phyloP scores from a whole-genome alignment of 345 rosid species.

The Populus davidiana region DNA sequence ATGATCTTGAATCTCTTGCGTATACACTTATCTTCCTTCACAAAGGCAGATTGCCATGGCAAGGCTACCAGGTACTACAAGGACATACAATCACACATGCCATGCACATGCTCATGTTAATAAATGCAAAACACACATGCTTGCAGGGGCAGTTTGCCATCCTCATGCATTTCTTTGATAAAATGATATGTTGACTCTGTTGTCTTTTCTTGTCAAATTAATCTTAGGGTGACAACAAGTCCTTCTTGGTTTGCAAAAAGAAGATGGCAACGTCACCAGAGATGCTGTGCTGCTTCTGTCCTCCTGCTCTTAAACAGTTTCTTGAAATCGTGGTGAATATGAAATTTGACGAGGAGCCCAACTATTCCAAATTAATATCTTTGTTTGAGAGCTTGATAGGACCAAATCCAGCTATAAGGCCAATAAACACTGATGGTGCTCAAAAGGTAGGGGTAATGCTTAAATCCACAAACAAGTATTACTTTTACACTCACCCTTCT shows the following conservation, averaged over 20 bases:
- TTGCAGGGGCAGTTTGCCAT: background rate
- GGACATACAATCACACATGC: background rate
- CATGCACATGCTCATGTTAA: background rate
- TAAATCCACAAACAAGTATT: background rate
- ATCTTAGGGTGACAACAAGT: conserved; percentile 31
- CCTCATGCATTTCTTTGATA: background rate
- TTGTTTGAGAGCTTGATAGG: conserved; percentile 31
- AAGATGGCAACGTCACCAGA: conserved; percentile 38
- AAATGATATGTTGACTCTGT: background rate
- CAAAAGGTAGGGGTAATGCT: conserved; percentile 21
- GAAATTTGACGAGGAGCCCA: conserved; percentile 38
- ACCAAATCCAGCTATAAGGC: conserved; percentile 38
- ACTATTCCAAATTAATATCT: conserved; percentile 30
- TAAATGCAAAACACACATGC: background rate
- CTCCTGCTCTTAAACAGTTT: conserved; percentile 30
- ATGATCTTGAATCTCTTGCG: conserved; percentile 37
- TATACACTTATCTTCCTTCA: conserved; percentile 34
- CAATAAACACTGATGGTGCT: conserved; percentile 37
- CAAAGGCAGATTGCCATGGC: conserved; percentile 41
- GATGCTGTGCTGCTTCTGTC: conserved; percentile 33
- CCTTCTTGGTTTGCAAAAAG: conserved; percentile 38
- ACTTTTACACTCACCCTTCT: background rate
- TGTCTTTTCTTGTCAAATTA: background rate
- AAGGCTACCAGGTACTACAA: conserved; percentile 30
- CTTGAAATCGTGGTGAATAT: conserved; percentile 34